Evolutionary conservation across 2,329 filamentous ascomycete species (phyloP).

Genomic region (Chaetothyriales sp.): DNA sequence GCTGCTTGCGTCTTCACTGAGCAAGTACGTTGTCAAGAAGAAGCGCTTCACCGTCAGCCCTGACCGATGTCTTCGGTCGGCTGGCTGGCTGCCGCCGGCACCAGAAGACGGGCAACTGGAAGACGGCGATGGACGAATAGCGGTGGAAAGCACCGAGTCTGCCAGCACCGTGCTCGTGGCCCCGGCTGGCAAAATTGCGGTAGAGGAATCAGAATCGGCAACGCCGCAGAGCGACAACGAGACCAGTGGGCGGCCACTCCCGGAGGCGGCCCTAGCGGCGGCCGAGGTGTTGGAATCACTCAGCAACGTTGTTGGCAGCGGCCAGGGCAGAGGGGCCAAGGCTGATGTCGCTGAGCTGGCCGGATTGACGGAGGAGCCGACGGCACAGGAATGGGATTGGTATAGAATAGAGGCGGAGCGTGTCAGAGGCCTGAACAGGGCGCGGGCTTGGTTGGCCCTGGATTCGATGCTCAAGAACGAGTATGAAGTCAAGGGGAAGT

Average conservation of each 20-base stretch:
- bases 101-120: slow-evolving; percentile 41
- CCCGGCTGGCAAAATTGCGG: neutral
- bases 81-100: slow-evolving; percentile 58
- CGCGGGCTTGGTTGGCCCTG: slow-evolving; percentile 41
- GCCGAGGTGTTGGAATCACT: slow-evolving; percentile 10
- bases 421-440: slow-evolving; percentile 40
- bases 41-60: slow-evolving; percentile 74
- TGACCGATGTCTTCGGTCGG: slow-evolving; percentile 56
- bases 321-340: slow-evolving; percentile 19
- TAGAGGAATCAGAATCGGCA: neutral
- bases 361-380: slow-evolving; percentile 10
- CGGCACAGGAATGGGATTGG: slow-evolving; percentile 43
- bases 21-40: slow-evolving; percentile 73
- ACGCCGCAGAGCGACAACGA: neutral
- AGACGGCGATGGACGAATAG: neutral
- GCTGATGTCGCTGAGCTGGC: slow-evolving; percentile 16
- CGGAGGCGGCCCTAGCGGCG: slow-evolving; percentile 3
- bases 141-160: neutral
- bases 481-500: slow-evolving; percentile 14
- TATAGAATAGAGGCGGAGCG: slow-evolving; percentile 46
- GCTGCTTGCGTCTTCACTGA: slow-evolving; percentile 56
- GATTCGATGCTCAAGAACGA: slow-evolving; percentile 40
- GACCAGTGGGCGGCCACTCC: neutral
- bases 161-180: neutral
- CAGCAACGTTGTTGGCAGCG: slow-evolving; percentile 15